Evolutionary conservation across 148 eudicot genomes (phyloP).

Genomic region (Chenopodium formosanum): DNA sequence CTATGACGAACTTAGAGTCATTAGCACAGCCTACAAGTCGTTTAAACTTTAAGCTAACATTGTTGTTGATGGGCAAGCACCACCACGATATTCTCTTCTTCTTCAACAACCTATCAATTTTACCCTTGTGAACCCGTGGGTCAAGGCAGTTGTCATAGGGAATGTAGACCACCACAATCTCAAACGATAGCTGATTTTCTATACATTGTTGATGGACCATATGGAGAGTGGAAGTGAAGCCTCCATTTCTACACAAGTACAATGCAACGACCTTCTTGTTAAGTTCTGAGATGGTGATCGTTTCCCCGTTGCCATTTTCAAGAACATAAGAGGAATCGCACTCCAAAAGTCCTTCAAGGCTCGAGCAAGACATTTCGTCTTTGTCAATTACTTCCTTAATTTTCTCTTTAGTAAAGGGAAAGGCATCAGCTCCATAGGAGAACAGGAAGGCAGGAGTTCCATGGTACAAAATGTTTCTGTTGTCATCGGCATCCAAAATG

Average conservation of each 20-base stretch:
- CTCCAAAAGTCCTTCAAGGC: neutral
- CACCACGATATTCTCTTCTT: neutral
- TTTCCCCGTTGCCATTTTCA: neutral
- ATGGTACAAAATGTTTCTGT: neutral
- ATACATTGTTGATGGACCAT: neutral
- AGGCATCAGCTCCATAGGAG: neutral
- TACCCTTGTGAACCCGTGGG: neutral
- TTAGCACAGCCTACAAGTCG: neutral
- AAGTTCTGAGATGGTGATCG: neutral
- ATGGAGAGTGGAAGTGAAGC: neutral
- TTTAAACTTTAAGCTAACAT: neutral
- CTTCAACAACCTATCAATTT: neutral
- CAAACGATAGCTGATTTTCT: neutral
- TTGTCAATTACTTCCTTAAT: neutral
- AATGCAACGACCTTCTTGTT: neutral
- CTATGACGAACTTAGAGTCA: neutral
- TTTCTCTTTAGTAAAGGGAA: slow-evolving; percentile 4
- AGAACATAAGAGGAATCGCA: neutral
- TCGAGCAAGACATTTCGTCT: too few relatives aligned
- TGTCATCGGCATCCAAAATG: neutral
- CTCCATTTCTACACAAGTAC: neutral
- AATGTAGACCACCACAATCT: neutral
- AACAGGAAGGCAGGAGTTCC: neutral
- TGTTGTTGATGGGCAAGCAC: neutral
- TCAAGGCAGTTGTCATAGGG: neutral